phyloP scores from a whole-genome alignment of 495 filamentous ascomycete genomes.

The Xylaria grammica region DNA sequence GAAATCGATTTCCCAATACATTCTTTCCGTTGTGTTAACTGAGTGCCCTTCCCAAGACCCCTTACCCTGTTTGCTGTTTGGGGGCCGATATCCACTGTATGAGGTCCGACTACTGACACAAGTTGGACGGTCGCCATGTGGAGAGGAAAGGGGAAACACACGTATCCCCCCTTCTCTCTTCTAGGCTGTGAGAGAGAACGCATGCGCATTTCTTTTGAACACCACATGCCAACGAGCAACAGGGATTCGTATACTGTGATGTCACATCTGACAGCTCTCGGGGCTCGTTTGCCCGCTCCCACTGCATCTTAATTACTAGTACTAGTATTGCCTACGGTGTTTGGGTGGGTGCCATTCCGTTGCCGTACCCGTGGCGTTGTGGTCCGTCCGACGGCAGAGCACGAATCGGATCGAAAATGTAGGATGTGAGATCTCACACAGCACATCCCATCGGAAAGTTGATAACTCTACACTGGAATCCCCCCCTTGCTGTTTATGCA shows the following conservation, averaged over 20 bases:
- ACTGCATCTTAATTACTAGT: not conserved
- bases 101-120: not conserved
- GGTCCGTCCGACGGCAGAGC: slow-evolving; percentile 18
- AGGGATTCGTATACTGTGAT: slow-evolving; percentile 12
- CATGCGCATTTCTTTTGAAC: slow-evolving; percentile 7
- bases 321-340: not conserved
- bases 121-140: not conserved
- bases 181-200: not conserved
- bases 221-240: not conserved
- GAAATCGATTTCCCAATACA: slow-evolving; percentile 30
- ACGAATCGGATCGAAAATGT: slow-evolving; percentile 25
- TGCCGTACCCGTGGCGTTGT: slow-evolving; percentile 21
- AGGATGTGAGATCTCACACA: slow-evolving; percentile 33
- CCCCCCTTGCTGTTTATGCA: slow-evolving; percentile 40
- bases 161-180: not conserved
- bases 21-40: slow-evolving; percentile 29
- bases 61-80: slow-evolving; percentile 1
- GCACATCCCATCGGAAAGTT: slow-evolving; percentile 25
- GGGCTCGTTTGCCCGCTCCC: slow-evolving; percentile 17
- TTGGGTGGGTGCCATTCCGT: slow-evolving; percentile 25
- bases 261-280: slow-evolving; percentile 18
- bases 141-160: not conserved
- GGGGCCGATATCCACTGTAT: not conserved
- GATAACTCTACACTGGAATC: slow-evolving; percentile 25
- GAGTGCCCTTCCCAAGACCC: not conserved